Evolutionary conservation across 768 basidiomycete species (phyloP), one percentile per base, ranked within the genome.

Genomic region (Bullera alba): DNA sequence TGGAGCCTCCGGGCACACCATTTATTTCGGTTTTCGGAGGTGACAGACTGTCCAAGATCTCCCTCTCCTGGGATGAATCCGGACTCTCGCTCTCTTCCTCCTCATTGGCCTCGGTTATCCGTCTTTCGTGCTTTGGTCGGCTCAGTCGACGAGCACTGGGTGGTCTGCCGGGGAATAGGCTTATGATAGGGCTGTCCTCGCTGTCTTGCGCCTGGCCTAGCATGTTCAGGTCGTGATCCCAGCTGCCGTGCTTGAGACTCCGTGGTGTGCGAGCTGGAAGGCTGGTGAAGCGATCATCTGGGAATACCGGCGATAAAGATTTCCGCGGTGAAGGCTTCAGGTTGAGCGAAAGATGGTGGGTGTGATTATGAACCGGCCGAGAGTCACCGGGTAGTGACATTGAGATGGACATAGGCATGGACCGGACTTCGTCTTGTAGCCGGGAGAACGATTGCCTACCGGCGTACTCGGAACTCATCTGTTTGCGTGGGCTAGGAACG

Each of bases 51-150:
- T 10, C 12, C 10, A n/a, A 8, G 32, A n/a, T 8, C 10, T 8
- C 10, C 32, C 32, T 34, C 7, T 10, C 7, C 22, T 10, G 10
- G 7, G 12, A 10, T 8, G 12, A 14, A 21, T 39, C 37, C n/a
- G n/a, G n/a, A 21, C 37, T 43, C 21, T 42, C 49, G 4, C 44
- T 41, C 0, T 39, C 60, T 19, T 55, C 59, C 8, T 56, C 54
- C 38, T 61, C 65, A 34, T 62, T 57, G 2, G 52, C 57, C 30
- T 65, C 67, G 3, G 63, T 63, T 27, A 67, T 67, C 19, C 65
- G 25, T 30, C 57, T 42, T 27, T 61, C 54, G 37, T 61, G 58
- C 22, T 32, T 29, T 8, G 57, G 54, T 26, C 58, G 52, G 7
- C 23, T n/a, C 3, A 38, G 17, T 23, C 38, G 8, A 8, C 37